Percentiles rank a stretch among this genome's conserved stretches.
phyloP scores from a whole-genome alignment of 2,329 filamentous ascomycete species.

The Penicillium sp. region DNA sequence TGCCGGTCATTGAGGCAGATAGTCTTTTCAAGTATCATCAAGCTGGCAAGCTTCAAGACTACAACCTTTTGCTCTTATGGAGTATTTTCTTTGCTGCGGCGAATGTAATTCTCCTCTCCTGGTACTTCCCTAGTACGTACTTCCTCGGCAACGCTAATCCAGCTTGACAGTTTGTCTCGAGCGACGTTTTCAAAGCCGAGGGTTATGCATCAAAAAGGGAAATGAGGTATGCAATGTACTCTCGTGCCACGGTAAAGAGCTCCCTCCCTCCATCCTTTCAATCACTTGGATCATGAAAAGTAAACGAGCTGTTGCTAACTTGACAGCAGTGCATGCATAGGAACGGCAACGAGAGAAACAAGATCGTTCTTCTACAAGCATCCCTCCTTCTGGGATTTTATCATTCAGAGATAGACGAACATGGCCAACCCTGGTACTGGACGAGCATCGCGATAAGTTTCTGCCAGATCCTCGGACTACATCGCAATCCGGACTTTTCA shows the following conservation, averaged over 20 bases:
- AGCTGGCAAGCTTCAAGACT: constrained; percentile 23
- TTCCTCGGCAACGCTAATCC: background rate
- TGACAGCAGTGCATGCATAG: constrained; percentile 21
- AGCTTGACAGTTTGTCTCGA: constrained; percentile 23
- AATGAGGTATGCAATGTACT: constrained; percentile 37
- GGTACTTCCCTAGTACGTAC: background rate
- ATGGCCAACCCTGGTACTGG: constrained; percentile 45
- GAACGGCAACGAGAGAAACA: constrained; percentile 37
- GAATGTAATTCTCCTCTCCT: constrained; percentile 25
- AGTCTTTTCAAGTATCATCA: constrained; percentile 28
- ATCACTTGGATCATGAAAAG: background rate
- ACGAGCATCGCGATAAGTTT: constrained; percentile 43
- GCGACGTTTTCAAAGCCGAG: constrained; percentile 23
- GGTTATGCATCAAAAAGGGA: constrained; percentile 32
- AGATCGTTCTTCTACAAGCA: constrained; percentile 42
- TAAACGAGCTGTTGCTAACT: background rate
- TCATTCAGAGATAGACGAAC: constrained; percentile 41
- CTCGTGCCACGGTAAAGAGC: constrained; percentile 33
- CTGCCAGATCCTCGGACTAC: constrained; percentile 43
- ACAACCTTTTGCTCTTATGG: constrained; percentile 39
- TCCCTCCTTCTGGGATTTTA: constrained; percentile 43
- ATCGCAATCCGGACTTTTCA: constrained; percentile 26
- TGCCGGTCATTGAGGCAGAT: constrained; percentile 35
- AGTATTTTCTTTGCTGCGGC: constrained; percentile 38
- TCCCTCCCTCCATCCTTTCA: background rate